phyloP scores from a whole-genome alignment of 768 basidiomycete genomes.

The Pleurotus platypus region DNA sequence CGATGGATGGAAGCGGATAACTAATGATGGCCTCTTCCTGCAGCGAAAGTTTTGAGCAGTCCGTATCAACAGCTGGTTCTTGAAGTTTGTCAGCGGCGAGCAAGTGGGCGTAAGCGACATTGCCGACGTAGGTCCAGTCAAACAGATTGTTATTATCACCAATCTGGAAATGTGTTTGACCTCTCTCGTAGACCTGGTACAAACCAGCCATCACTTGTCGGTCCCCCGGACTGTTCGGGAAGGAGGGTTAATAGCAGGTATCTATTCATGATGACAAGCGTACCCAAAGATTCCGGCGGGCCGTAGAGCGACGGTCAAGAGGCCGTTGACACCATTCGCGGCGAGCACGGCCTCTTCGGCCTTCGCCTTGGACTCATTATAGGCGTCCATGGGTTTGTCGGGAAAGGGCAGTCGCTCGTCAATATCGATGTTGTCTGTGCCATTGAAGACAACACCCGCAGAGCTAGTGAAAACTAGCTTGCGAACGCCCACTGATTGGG shows the following conservation, averaged over 20 bases:
- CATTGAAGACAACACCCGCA: constrained; percentile 87
- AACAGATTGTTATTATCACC: constrained; percentile 92
- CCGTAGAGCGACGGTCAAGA: constrained; percentile 85
- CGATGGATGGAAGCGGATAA: constrained; percentile 56
- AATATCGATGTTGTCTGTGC: constrained; percentile 72
- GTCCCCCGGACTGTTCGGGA: constrained; percentile 73
- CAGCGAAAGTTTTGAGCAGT: constrained; percentile 36
- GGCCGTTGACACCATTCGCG: constrained; percentile 81
- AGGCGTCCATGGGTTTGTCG: constrained; percentile 76
- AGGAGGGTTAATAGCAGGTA: not conserved
- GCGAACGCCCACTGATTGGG: constrained; percentile 63
- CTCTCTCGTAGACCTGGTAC: constrained; percentile 71
- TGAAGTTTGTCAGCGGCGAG: constrained; percentile 88
- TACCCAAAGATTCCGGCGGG: constrained; percentile 97
- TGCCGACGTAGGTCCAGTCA: constrained; percentile 96
- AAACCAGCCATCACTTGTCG: constrained; percentile 82
- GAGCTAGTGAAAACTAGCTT: constrained; percentile 96
- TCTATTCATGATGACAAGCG: constrained; percentile 18
- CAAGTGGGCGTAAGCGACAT: constrained; percentile 91
- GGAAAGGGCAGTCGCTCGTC: constrained; percentile 86
- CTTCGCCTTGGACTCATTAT: constrained; percentile 91
- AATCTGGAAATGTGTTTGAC: constrained; percentile 90
- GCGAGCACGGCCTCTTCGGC: constrained; percentile 81
- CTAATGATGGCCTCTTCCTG: constrained; percentile 40
- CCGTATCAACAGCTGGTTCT: constrained; percentile 36